Conservation (phyloP, 202 grass and related monocot species). For the Elaeis oleifera region DNA sequence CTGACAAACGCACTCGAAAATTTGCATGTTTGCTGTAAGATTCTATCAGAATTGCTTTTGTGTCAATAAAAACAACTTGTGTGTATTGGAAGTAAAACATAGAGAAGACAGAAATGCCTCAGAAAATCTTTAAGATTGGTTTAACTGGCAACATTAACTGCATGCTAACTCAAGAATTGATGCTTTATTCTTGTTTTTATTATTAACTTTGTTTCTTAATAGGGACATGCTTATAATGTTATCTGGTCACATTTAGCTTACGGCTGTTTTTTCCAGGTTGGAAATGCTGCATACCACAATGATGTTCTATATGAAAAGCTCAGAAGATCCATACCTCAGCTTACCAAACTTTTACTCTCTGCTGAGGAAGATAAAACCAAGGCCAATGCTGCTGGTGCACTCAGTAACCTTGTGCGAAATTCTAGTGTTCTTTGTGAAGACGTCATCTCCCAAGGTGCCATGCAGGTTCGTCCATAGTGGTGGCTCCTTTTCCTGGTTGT, state of each 20-base stretch:
- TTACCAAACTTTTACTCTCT: constrained; percentile 64
- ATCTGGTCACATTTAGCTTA: neutral
- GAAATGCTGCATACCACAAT: constrained; percentile 98
- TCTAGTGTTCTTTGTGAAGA: constrained; percentile 54
- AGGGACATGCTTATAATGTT: neutral
- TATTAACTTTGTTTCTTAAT: too few relatives aligned
- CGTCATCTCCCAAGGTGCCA: constrained; percentile 60
- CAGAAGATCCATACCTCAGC: constrained; percentile 63
- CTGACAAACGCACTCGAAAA: constrained; percentile 82
- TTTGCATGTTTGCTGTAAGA: constrained; percentile 98
- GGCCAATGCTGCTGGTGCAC: constrained; percentile 82
- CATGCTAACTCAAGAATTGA: too few relatives aligned
- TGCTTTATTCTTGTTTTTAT: too few relatives aligned
- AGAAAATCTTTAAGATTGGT: too few relatives aligned
- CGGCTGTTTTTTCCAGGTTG: constrained; percentile 41
- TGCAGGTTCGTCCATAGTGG: constrained; percentile 36
- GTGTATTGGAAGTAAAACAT: too few relatives aligned
- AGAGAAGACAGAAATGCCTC: too few relatives aligned
- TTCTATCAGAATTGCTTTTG: neutral
- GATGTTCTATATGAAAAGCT: constrained; percentile 78
- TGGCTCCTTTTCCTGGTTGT: too few relatives aligned
- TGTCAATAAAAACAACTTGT: too few relatives aligned
- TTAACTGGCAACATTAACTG: too few relatives aligned
- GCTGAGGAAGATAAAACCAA: constrained; percentile 96
- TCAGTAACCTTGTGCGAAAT: constrained; percentile 82